Percentiles rank a stretch among this genome's conserved stretches.
phyloP scores from a whole-genome alignment of 176 grass and related monocot genomes.

The Musa itinerans region DNA sequence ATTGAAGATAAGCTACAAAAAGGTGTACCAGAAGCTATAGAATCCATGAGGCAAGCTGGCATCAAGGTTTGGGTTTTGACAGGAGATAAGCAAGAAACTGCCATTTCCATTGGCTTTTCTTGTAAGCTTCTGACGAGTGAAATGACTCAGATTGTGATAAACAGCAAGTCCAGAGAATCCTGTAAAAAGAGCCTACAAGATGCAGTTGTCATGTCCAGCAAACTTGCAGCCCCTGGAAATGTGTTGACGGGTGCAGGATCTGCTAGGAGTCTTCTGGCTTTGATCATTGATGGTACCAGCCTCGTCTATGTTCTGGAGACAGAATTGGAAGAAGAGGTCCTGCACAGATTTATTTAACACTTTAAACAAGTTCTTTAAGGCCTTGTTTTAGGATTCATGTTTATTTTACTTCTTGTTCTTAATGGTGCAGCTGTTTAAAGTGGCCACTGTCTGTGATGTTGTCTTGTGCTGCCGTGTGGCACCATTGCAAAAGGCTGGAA shows the following conservation, averaged over 20 bases:
- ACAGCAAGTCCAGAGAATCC: slow-evolving; percentile 59
- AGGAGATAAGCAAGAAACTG: slow-evolving; percentile 98
- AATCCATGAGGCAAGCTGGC: slow-evolving; percentile 72
- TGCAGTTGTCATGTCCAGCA: slow-evolving; percentile 53
- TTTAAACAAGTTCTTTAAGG: slow-evolving; percentile 5
- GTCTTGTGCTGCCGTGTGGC: slow-evolving; percentile 95
- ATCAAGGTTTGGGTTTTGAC: slow-evolving; percentile 98
- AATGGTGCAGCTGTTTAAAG: slow-evolving; percentile 65
- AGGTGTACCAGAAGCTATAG: slow-evolving; percentile 89
- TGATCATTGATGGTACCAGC: slow-evolving; percentile 94
- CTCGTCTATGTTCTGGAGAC: slow-evolving; percentile 91
- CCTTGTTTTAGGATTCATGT: not conserved
- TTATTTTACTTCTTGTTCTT: slow-evolving; percentile 14
- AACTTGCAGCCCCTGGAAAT: slow-evolving; percentile 30
- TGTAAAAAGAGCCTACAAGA: slow-evolving; percentile 74
- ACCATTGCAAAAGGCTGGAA: slow-evolving; percentile 94
- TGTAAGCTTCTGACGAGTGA: slow-evolving; percentile 72
- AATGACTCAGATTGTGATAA: slow-evolving; percentile 82
- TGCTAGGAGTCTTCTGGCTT: slow-evolving; percentile 39
- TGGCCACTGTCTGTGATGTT: slow-evolving; percentile 69
- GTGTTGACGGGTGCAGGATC: not conserved
- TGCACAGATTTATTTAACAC: slow-evolving; percentile 7
- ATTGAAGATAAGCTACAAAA: slow-evolving; percentile 89
- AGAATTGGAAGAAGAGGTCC: slow-evolving; percentile 70
- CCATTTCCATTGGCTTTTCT: slow-evolving; percentile 92